phyloP scores from a whole-genome alignment of 345 rosid species.

The Adansonia digitata region DNA sequence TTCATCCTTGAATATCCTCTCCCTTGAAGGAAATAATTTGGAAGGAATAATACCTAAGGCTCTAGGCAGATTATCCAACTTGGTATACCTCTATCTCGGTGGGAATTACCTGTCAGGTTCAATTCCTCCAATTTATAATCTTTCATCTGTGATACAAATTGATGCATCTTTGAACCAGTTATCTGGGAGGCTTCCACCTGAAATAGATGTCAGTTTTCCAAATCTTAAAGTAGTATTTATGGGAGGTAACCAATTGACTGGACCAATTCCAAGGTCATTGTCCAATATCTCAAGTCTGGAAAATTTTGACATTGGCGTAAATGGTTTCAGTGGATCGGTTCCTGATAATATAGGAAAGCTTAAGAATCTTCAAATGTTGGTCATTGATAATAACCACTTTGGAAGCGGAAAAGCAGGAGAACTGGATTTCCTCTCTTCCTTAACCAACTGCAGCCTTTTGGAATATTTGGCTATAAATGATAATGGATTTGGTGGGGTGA shows the following conservation, averaged over 20 bases:
- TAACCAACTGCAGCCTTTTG: no score
- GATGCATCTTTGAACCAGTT: conserved; percentile 2
- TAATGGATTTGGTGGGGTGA: no score
- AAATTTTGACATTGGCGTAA: rapidly evolving
- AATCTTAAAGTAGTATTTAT: not conserved
- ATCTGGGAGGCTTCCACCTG: conserved; percentile 10
- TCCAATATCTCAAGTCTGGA: conserved; percentile 21
- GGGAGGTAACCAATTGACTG: conserved; percentile 22
- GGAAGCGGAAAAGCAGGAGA: no score
- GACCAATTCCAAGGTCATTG: conserved; percentile 24
- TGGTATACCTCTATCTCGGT: not conserved
- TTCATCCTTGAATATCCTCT: not conserved
- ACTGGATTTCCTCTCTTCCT: no score
- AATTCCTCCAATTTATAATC: no score
- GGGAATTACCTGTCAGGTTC: conserved; percentile 4
- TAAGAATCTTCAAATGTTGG: not conserved
- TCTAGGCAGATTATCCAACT: not conserved
- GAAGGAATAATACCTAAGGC: conserved; percentile 14
- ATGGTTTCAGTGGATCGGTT: not conserved
- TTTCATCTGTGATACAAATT: no score
- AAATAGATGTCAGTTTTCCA: conserved; percentile 6
- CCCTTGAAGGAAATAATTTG: not conserved
- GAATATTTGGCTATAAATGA: no score
- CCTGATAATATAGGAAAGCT: no score
- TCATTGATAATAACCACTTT: not conserved